Percentiles rank a stretch among this genome's conserved stretches.
Evolutionary conservation across 257 asterid species (phyloP).

Genomic region (Jacaranda copaia): DNA sequence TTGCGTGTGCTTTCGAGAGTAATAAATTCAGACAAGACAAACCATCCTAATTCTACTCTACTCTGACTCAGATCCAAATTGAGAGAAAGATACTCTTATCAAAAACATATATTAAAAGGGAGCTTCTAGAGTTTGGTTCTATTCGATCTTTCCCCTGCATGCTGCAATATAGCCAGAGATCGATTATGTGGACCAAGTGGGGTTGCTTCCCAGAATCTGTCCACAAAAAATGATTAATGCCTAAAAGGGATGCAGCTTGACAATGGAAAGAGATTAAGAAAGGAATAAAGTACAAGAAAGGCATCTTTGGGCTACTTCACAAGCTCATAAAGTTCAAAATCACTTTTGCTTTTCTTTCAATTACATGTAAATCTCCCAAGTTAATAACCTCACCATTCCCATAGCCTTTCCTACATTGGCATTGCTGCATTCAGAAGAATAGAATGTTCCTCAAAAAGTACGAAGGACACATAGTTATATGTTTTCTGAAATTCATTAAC

Average conservation of each 20-base stretch:
- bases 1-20: too few species aligned
- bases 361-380: background rate
- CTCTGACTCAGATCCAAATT: too few species aligned
- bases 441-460: conserved; percentile 39
- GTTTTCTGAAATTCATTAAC: background rate
- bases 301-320: conserved; percentile 35
- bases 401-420: conserved; percentile 29
- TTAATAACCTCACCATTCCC: too few species aligned
- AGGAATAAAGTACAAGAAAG: conserved; percentile 38
- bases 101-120: background rate
- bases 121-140: conserved; percentile 2
- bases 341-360: conserved; percentile 5
- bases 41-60: too few species aligned
- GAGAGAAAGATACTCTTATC: too few species aligned
- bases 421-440: conserved; percentile 54
- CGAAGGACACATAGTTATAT: background rate
- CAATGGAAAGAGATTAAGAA: conserved; percentile 36
- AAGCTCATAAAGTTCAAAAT: conserved; percentile 32
- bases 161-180: background rate
- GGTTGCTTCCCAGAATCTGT: background rate
- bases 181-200: too few species aligned
- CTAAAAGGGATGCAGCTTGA: background rate
- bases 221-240: conserved; percentile 6
- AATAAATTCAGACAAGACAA: too few species aligned
- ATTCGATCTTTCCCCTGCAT: background rate